Conservation (phyloP, 768 basidiomycete genomes). For the Termitomyces sp. region DNA sequence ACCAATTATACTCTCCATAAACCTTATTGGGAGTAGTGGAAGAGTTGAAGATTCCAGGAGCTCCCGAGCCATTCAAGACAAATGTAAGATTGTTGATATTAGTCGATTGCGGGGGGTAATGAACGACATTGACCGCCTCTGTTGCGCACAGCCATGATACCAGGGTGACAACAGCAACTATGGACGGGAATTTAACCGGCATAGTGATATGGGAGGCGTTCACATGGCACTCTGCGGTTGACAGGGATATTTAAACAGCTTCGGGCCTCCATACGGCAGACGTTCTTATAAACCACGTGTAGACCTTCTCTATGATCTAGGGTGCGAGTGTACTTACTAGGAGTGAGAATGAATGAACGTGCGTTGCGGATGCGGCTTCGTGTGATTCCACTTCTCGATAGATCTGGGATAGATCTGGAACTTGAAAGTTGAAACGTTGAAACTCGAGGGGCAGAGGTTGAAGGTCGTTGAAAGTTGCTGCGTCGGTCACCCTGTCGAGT, state of each 20-base stretch:
- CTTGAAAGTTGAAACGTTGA: too few relatives aligned
- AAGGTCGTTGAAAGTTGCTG: neutral
- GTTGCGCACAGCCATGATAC: slow-evolving; percentile 9
- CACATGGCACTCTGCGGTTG: neutral
- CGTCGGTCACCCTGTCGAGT: neutral
- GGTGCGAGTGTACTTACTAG: neutral
- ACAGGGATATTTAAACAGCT: neutral
- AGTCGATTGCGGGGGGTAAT: slow-evolving; percentile 36
- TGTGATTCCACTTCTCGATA: neutral
- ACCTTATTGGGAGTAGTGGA: slow-evolving; percentile 32
- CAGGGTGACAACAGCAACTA: slow-evolving; percentile 5
- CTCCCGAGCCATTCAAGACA: slow-evolving; percentile 36
- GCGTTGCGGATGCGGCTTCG: neutral
- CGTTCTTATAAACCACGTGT: neutral
- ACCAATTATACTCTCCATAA: slow-evolving; percentile 51
- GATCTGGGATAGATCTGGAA: too few relatives aligned
- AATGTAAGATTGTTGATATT: slow-evolving; percentile 43
- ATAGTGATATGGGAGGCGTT: slow-evolving; percentile 1
- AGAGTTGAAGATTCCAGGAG: slow-evolving; percentile 45
- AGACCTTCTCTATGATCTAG: neutral
- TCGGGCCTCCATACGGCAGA: neutral
- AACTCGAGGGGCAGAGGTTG: too few relatives aligned
- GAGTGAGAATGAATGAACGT: neutral
- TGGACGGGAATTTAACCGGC: neutral
- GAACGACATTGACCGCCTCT: slow-evolving; percentile 21